A percentile compares a stretch with the other conserved stretches of the same genome.
phyloP scores from a whole-genome alignment of 1,284 basidiomycete genomes.

The Caloboletus inedulis region DNA sequence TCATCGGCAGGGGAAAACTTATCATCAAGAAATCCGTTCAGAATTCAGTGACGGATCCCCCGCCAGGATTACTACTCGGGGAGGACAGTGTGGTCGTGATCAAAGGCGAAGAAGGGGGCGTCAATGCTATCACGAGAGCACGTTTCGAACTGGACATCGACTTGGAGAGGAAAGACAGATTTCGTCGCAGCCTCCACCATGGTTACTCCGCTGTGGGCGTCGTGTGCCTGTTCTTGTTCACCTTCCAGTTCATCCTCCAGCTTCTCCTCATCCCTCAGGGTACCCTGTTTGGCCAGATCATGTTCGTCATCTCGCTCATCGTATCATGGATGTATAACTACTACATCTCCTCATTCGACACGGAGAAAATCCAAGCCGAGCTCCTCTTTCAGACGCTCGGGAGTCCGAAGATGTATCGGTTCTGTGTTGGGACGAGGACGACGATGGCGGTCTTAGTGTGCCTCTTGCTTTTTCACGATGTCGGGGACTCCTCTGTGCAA shows the following conservation, averaged over 20 bases:
- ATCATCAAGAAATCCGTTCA: conserved; percentile 15
- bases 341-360: conserved; percentile 24
- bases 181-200: conserved; percentile 3
- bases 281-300: conserved; percentile 31
- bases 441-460: conserved; percentile 24
- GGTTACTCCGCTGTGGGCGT: conserved; percentile 12
- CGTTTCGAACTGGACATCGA: conserved; percentile 17
- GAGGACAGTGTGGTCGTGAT: conserved; percentile 19
- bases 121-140: conserved; percentile 12
- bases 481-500: conserved; percentile 13
- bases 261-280: conserved; percentile 32
- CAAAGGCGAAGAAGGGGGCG: conserved; percentile 16
- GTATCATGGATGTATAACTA: conserved; percentile 31
- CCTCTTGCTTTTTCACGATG: conserved; percentile 23
- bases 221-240: conserved; percentile 26
- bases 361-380: conserved; percentile 24
- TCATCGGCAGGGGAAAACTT: conserved; percentile 24
- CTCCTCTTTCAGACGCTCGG: conserved; percentile 20
- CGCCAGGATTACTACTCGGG: conserved; percentile 20
- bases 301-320: conserved; percentile 30
- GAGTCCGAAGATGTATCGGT: conserved; percentile 16
- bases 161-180: neutral
- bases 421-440: conserved; percentile 17
- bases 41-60: conserved; percentile 20
- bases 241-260: conserved; percentile 28